Percentiles rank a stretch among this genome's conserved stretches.
Evolutionary conservation across 306 rosid genomes (phyloP).

Genomic region (Sicyos edulis): DNA sequence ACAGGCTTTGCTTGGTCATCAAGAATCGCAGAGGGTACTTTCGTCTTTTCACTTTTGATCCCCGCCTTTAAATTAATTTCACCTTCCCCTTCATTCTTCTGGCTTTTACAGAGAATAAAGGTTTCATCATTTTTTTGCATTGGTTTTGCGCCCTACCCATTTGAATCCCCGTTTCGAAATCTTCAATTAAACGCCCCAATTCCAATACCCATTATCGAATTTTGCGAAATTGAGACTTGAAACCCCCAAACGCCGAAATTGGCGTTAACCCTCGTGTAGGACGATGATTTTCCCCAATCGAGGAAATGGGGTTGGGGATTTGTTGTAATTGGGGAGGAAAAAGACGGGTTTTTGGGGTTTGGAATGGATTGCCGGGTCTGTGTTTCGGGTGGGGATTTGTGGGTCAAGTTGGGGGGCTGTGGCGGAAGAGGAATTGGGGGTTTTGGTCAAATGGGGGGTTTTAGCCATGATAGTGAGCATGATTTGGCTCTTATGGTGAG

Average conservation of each 20-base stretch:
- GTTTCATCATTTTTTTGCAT: background rate
- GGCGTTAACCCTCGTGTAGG: background rate
- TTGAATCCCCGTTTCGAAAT: background rate
- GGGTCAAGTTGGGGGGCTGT: conserved; percentile 41
- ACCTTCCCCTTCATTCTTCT: conserved; percentile 3
- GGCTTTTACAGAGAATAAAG: background rate
- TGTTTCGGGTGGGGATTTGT: conserved; percentile 50
- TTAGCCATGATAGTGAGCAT: conserved; percentile 89
- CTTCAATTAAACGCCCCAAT: background rate
- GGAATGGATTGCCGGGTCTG: conserved; percentile 61
- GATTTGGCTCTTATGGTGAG: conserved; percentile 84
- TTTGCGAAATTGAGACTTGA: background rate
- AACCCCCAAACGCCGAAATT: background rate
- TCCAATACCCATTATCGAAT: background rate
- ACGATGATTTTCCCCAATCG: background rate
- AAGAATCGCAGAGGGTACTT: conserved; percentile 17
- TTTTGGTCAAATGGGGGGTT: conserved; percentile 43
- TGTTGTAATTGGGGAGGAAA: conserved; percentile 18
- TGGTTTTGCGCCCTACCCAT: background rate
- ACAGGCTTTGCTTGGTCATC: conserved; percentile 15
- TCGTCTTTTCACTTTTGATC: background rate
- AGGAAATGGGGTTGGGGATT: conserved; percentile 13
- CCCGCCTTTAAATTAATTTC: conserved; percentile 15
- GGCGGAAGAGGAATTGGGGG: conserved; percentile 18
- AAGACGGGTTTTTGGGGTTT: conserved; percentile 19